phyloP scores from a whole-genome alignment of 2,329 filamentous ascomycete genomes.

The Talaromyces sp. region DNA sequence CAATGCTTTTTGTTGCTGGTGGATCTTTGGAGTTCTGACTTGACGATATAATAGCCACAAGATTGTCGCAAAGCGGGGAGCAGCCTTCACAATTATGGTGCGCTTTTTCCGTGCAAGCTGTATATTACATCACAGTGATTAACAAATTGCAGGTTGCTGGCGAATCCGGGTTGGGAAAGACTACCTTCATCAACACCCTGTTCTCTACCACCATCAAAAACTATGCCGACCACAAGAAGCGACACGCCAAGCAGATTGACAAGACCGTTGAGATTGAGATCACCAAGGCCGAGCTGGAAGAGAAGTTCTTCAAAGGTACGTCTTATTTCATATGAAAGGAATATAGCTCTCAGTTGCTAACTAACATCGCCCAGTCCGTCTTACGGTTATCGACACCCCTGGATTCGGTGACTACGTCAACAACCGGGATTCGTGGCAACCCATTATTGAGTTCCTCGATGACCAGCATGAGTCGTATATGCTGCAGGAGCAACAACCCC shows the following conservation, averaged over 20 bases:
- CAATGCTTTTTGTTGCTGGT: neutral
- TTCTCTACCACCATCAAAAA: slow-evolving; percentile 99
- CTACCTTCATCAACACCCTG: slow-evolving; percentile 99
- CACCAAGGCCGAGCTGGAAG: slow-evolving; percentile 98
- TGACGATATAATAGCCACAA: slow-evolving; percentile 51
- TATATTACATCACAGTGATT: neutral
- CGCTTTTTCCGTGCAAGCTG: slow-evolving; percentile 18
- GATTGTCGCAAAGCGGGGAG: slow-evolving; percentile 77
- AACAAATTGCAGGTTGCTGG: slow-evolving; percentile 69
- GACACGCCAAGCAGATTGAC: slow-evolving; percentile 98
- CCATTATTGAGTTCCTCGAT: slow-evolving; percentile 99
- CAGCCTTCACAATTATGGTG: slow-evolving; percentile 99
- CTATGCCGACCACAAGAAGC: slow-evolving; percentile 99
- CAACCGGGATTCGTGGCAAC: slow-evolving; percentile 99
- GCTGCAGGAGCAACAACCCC: slow-evolving; percentile 99
- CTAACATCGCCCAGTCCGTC: slow-evolving; percentile 61
- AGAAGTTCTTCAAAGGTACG: slow-evolving; percentile 99
- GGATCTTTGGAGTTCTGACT: neutral
- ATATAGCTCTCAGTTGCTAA: neutral
- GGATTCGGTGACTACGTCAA: slow-evolving; percentile 99
- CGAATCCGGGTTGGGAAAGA: slow-evolving; percentile 98
- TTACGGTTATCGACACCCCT: slow-evolving; percentile 98
- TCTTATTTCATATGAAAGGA: neutral
- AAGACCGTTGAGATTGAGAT: slow-evolving; percentile 99
- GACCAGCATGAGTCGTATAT: slow-evolving; percentile 99